Conservation (phyloP, 2,329 filamentous ascomycete genomes). For the Lecanicillium sp. region DNA sequence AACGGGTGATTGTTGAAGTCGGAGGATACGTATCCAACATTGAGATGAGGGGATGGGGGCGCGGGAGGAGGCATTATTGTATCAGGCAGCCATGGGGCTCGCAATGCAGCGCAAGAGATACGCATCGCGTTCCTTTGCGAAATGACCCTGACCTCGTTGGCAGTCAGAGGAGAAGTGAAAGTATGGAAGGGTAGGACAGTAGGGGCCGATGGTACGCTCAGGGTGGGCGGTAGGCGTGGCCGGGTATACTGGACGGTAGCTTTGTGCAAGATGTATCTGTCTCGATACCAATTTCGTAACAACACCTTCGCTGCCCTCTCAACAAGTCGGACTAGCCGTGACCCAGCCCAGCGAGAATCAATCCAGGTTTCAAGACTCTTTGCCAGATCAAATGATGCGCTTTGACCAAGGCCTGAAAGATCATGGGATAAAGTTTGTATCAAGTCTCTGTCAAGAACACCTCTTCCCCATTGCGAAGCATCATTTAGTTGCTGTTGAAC, state of each 20-base stretch:
- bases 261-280: conserved; percentile 62
- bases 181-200: conserved; percentile 97
- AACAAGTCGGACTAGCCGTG: conserved; percentile 72
- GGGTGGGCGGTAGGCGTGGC: conserved; percentile 63
- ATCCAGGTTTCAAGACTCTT: conserved; percentile 54
- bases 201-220: conserved; percentile 79
- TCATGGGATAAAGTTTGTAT: conserved; percentile 47
- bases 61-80: conserved; percentile 79
- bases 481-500: conserved; percentile 83
- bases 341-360: conserved; percentile 79
- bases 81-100: conserved; percentile 76
- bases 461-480: conserved; percentile 78
- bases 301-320: conserved; percentile 76
- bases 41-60: conserved; percentile 77
- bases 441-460: conserved; percentile 53
- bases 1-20: conserved; percentile 99
- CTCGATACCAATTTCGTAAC: conserved; percentile 82
- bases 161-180: conserved; percentile 88
- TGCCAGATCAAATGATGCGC: conserved; percentile 31
- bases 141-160: conserved; percentile 86
- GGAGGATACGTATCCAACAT: conserved; percentile 92
- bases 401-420: conserved; percentile 34
- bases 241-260: conserved; percentile 59
- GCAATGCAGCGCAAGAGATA: conserved; percentile 85
- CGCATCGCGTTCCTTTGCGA: conserved; percentile 91